Evolutionary conservation across 2,329 filamentous ascomycete species (phyloP), one percentile per base, ranked within the genome.

Genomic region (Alternaria ventricosa): DNA sequence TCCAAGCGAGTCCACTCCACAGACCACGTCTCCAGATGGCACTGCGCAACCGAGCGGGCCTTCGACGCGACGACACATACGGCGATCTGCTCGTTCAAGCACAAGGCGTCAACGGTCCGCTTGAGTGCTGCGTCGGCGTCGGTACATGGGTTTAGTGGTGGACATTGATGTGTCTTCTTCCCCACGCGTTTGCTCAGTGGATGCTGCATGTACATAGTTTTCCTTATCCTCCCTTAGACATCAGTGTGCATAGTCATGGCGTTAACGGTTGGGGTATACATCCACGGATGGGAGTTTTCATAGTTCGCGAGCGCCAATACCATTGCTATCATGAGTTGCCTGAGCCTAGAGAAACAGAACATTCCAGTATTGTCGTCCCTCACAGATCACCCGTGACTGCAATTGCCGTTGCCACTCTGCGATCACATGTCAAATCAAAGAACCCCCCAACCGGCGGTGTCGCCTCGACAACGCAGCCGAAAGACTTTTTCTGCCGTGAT

Each of bases 1-100:
- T 43, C 25, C 49, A 55, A 63, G 60, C 50, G 60, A 55, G 45
- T 18, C 49, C 44, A 55, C 56, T 63, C 55, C 47, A 54, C 60
- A 45, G 18, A 33, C 54, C 10, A 51, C 50, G 47, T 33, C 25
- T 60, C 49, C 41, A 36, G 50, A 60, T 9, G 56, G 30, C 33
- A 46, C 15, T 49, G 57, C 44, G 50, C 60, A 50, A 15, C 25
- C 30, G 23, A 30, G 46, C 36, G 60, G 58, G 50, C 46, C 60
- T 25, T 50, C 18, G 11, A 44, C 43, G 15, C 25, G 33, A 30
- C 54, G 33, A 33, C 56, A 46, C 27, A 55, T 43, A 15, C 36
- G 56, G 60, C 55, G 60, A 63, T 55, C 28, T 49, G 50, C 30
- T 55, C 43, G 51, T 55, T 49, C 43, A 27, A 58, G 22, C 45